Evolutionary conservation across 306 rosid species (phyloP).

Genomic region (Quercus suber): DNA sequence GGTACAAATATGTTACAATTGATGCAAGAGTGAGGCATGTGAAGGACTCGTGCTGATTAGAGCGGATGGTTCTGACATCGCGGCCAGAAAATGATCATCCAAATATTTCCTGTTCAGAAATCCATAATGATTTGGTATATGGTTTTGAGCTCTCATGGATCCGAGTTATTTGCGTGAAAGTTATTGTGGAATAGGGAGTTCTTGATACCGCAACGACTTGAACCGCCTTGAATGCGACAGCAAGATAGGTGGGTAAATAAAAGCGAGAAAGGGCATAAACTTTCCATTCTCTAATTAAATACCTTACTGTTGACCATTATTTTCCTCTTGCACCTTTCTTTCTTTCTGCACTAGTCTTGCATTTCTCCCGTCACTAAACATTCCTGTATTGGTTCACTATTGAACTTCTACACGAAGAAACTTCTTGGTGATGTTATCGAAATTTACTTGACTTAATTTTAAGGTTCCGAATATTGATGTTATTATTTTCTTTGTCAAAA

Average conservation of each 20-base stretch:
- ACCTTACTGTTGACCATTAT: neutral
- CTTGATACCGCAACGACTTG: neutral
- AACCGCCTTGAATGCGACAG: rapidly evolving
- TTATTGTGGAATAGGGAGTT: rapidly evolving
- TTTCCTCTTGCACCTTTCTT: neutral
- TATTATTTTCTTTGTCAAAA: too few species aligned
- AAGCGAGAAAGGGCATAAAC: neutral
- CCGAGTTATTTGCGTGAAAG: neutral
- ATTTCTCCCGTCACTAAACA: too few species aligned
- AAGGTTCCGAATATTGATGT: too few species aligned
- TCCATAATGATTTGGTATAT: neutral
- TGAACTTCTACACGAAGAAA: too few species aligned
- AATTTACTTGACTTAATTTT: too few species aligned
- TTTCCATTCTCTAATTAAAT: neutral
- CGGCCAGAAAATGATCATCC: neutral
- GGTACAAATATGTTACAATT: too few species aligned
- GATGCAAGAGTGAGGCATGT: neutral
- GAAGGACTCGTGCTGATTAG: neutral
- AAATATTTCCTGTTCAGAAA: neutral
- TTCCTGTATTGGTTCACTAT: too few species aligned
- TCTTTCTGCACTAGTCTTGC: too few species aligned
- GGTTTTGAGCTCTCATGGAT: neutral
- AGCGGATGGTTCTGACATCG: neutral
- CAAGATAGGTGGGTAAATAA: neutral
- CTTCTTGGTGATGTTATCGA: too few species aligned